Percentiles rank a stretch among this genome's conserved stretches.
These are phyloP conservation scores for Yamadazyma taylorii DNA, from an alignment of 1,139 yeast species.

Conservation along the genomic window DNA sequence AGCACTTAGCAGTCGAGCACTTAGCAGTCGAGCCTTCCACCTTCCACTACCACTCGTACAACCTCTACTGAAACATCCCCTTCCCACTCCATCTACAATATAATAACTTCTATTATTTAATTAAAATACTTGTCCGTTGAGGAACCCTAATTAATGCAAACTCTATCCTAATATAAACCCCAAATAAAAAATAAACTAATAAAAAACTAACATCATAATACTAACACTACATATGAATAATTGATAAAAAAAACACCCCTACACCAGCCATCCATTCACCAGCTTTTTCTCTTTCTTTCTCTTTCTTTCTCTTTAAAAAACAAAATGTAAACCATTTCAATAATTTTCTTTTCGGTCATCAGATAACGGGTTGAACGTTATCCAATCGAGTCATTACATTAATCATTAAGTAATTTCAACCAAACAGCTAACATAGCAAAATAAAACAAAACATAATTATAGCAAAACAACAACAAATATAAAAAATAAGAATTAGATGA, in stretches of 20 bases:
- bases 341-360: constrained; percentile 10
- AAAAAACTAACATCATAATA: constrained; percentile 12
- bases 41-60: no score
- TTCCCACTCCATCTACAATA: no score
- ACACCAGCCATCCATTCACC: no score
- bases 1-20: no score
- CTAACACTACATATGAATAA: background rate
- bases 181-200: constrained; percentile 20
- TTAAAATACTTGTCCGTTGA: constrained; percentile 49
- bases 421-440: constrained; percentile 10
- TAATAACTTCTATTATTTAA: constrained; percentile 10
- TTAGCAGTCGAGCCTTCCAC: no score
- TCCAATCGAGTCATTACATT: constrained; percentile 46
- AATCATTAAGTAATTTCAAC: constrained; percentile 29
- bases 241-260: constrained; percentile 3
- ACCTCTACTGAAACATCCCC: no score
- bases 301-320: background rate
- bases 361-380: constrained; percentile 58
- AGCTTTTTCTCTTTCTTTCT: no score
- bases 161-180: constrained; percentile 38
- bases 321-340: constrained; percentile 10
- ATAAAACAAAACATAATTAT: constrained; percentile 4
- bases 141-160: constrained; percentile 56
- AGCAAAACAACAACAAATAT: constrained; percentile 4
- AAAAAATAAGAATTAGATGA: constrained; percentile 1